Conservation (phyloP, 352 stramenopile genomes). For the Globisporangium canariense region DNA sequence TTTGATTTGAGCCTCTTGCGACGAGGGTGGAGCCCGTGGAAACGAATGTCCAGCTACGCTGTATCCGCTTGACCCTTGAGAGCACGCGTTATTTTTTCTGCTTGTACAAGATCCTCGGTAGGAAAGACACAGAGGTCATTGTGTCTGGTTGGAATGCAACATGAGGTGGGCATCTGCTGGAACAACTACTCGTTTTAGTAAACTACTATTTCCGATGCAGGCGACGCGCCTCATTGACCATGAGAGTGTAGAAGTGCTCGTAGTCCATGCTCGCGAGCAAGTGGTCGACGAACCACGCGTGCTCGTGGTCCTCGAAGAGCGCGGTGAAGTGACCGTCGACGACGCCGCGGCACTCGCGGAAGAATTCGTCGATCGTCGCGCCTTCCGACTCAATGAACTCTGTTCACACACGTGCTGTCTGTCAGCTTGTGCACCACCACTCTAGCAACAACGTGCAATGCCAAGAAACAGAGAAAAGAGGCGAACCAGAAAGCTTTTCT, state of each 20-base stretch:
- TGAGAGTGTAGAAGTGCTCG: constrained; percentile 74
- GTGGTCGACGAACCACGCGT: constrained; percentile 74
- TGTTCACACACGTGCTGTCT: not conserved
- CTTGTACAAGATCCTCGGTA: no score
- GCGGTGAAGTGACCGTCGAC: constrained; percentile 60
- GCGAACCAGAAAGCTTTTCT: constrained; percentile 40
- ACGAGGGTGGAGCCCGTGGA: no score
- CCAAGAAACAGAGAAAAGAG: not conserved
- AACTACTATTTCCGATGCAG: constrained; percentile 21
- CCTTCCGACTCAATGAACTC: constrained; percentile 74
- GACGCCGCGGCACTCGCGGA: constrained; percentile 63
- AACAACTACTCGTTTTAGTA: constrained; percentile 16
- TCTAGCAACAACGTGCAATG: not conserved
- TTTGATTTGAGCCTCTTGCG: no score
- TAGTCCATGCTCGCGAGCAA: constrained; percentile 81
- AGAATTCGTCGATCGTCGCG: constrained; percentile 63
- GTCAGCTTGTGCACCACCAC: not conserved
- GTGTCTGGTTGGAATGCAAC: not conserved
- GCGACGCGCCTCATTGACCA: constrained; percentile 68
- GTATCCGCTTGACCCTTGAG: no score
- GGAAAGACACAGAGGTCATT: no score
- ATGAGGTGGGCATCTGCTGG: not conserved
- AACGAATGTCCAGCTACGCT: no score
- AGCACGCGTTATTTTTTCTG: no score
- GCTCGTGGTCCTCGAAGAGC: constrained; percentile 55